Evolutionary conservation across 2,329 filamentous ascomycete genomes (phyloP), one percentile per base, ranked within the genome.

Genomic region (Phyllosticta paracitricarpa): DNA sequence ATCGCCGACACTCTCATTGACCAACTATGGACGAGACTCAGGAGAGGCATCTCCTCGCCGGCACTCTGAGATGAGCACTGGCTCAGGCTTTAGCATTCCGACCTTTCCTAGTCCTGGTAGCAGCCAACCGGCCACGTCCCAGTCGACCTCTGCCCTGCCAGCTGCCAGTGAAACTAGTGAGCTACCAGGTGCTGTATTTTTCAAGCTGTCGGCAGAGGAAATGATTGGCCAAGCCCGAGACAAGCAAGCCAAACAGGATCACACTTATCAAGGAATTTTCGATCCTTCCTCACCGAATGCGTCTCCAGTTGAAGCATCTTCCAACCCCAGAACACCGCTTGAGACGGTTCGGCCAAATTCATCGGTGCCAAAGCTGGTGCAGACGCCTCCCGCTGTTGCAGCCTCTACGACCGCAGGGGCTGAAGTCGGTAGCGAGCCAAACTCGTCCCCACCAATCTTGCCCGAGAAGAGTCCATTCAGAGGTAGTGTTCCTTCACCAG

Each of bases 1-100:
- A 58, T 78, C 76, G 14, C 72, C 76, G 0, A 73, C 70, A 0
- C 62, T 77, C 5, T 73, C 73, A 26, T 52, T 76, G 65, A 69
- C 69, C 14, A 67, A 67, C 2, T 75, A 70, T 48, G 35, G 25
- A 59, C 14, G 51, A 22, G 52, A 63, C 25, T 28, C 51, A n/a
- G 30, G 24, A 25, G 60, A 58, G 48, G 55, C 17, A 7, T 61
- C 58, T 17, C 57, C 25, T n/a, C 57, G 54, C 7, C 62, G 64
- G 17, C 62, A 67, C n/a, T 63, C 63, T 4, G 65, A 68, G 8
- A 14, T 69, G 26, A 73, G 70, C 54, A 66, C 59, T 5, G 65
- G 66, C 9, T 71, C 70, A 10, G 60, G 70, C 2, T 71, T 74
- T 64, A 73, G 66, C 57, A 72, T 77, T 54, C 72, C 73, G 2